These are phyloP conservation scores for Colletotrichum lupini DNA, from an alignment of 2,329 filamentous ascomycete genomes.

Conservation along the genomic window DNA sequence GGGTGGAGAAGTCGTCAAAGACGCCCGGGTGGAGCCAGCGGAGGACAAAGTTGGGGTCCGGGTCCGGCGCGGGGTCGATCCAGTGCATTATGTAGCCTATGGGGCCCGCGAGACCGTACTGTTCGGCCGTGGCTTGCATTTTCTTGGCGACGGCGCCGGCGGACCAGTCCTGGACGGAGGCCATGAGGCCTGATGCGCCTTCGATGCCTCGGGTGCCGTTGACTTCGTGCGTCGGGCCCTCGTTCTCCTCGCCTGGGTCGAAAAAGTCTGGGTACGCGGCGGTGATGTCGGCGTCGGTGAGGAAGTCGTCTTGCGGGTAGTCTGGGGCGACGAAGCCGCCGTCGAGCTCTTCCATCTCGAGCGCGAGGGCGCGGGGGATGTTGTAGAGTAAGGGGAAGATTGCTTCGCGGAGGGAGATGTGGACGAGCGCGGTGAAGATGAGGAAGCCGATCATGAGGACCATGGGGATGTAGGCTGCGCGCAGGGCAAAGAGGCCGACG, in stretches of 20 bases:
- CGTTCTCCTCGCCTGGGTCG: slow-evolving; percentile 39
- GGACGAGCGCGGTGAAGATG: slow-evolving; percentile 80
- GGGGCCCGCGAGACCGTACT: slow-evolving; percentile 43
- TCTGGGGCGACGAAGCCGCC: background rate
- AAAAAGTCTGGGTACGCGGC: slow-evolving; percentile 27
- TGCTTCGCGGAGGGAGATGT: slow-evolving; percentile 78
- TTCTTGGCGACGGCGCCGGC: slow-evolving; percentile 51
- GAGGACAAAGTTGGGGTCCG: slow-evolving; percentile 61
- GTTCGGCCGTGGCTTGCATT: slow-evolving; percentile 39
- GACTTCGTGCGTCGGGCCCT: slow-evolving; percentile 37
- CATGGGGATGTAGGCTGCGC: slow-evolving; percentile 73
- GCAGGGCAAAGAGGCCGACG: slow-evolving; percentile 84
- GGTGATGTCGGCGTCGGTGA: slow-evolving; percentile 22
- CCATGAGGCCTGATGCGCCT: slow-evolving; percentile 48
- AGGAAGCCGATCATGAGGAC: slow-evolving; percentile 82
- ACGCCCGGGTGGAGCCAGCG: slow-evolving; percentile 83
- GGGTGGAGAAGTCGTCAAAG: slow-evolving; percentile 74
- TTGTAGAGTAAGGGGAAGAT: slow-evolving; percentile 81
- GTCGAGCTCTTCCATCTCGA: slow-evolving; percentile 59
- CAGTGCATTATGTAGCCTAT: slow-evolving; percentile 43
- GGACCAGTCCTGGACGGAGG: slow-evolving; percentile 46
- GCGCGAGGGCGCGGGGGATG: slow-evolving; percentile 77
- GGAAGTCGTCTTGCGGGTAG: slow-evolving; percentile 23
- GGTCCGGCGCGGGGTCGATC: slow-evolving; percentile 40
- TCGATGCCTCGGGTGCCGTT: slow-evolving; percentile 49